Evolutionary conservation across 2,329 filamentous ascomycete species (phyloP).

Genomic region (Dothistroma pini): DNA sequence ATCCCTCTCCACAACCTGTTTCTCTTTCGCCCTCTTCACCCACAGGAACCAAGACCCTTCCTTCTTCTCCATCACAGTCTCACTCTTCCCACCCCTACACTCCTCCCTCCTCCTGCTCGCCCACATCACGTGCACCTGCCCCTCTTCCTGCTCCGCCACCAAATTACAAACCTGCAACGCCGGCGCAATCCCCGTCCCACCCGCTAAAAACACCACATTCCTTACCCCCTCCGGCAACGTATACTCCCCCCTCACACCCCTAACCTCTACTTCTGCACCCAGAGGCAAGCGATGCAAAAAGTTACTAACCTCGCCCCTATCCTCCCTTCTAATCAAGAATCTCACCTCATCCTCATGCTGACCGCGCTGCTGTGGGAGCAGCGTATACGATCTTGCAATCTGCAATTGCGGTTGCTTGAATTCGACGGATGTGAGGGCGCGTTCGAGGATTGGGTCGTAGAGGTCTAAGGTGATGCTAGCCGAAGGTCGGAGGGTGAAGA

Average conservation of each 20-base stretch:
- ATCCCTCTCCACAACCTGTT: conserved; percentile 8
- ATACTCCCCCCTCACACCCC: conserved; percentile 72
- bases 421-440: conserved; percentile 81
- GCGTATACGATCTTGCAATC: conserved; percentile 88
- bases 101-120: conserved; percentile 67
- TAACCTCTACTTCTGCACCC: conserved; percentile 65
- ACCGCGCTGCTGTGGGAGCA: conserved; percentile 58
- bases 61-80: conserved; percentile 36
- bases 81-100: conserved; percentile 58
- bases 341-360: conserved; percentile 49
- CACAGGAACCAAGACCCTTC: conserved; percentile 19
- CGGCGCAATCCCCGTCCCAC: conserved; percentile 87
- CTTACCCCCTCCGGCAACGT: conserved; percentile 51
- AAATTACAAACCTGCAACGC: conserved; percentile 62
- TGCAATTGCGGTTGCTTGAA: conserved; percentile 93
- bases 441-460: conserved; percentile 25
- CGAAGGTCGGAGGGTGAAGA: conserved; percentile 60
- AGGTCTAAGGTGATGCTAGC: conserved; percentile 18
- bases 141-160: conserved; percentile 57
- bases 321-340: conserved; percentile 74
- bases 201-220: conserved; percentile 77
- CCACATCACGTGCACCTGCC: conserved; percentile 71
- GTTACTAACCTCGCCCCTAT: conserved; percentile 77
- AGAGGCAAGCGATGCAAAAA: conserved; percentile 65
- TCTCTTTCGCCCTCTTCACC: conserved; percentile 6